phyloP scores from a whole-genome alignment of 2,329 filamentous ascomycete species.

The Calonectria ilicicola region DNA sequence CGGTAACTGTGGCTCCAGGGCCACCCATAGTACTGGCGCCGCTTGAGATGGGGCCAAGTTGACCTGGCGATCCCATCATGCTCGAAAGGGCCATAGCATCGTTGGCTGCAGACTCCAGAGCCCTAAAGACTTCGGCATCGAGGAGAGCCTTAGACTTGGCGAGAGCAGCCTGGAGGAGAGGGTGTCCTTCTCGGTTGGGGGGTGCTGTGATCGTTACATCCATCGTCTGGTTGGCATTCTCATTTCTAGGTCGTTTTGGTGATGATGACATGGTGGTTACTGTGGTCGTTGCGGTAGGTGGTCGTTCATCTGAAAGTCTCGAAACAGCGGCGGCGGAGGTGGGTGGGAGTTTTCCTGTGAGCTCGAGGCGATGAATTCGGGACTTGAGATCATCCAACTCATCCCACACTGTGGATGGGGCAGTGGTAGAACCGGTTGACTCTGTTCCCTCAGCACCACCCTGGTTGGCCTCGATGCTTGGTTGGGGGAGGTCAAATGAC shows the following conservation, averaged over 20 bases:
- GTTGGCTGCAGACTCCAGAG: constrained; percentile 82
- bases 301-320: constrained; percentile 81
- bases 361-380: constrained; percentile 88
- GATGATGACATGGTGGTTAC: constrained; percentile 92
- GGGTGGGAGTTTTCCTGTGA: constrained; percentile 87
- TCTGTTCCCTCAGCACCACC: constrained; percentile 75
- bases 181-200: constrained; percentile 72
- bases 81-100: constrained; percentile 85
- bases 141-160: constrained; percentile 80
- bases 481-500: constrained; percentile 49
- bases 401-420: constrained; percentile 96
- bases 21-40: constrained; percentile 71
- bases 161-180: constrained; percentile 83
- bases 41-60: constrained; percentile 76
- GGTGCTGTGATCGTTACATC: constrained; percentile 57
- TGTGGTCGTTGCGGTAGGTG: constrained; percentile 90
- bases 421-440: constrained; percentile 88
- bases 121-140: constrained; percentile 77
- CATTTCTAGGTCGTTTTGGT: constrained; percentile 72
- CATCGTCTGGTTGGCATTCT: constrained; percentile 34
- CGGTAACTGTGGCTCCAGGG: constrained; percentile 67
- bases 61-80: constrained; percentile 80
- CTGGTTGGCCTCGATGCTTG: constrained; percentile 49
- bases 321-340: constrained; percentile 86
- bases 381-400: constrained; percentile 96